phyloP scores from a whole-genome alignment of 805 yeast genomes.

The Candida fluviatilis region DNA sequence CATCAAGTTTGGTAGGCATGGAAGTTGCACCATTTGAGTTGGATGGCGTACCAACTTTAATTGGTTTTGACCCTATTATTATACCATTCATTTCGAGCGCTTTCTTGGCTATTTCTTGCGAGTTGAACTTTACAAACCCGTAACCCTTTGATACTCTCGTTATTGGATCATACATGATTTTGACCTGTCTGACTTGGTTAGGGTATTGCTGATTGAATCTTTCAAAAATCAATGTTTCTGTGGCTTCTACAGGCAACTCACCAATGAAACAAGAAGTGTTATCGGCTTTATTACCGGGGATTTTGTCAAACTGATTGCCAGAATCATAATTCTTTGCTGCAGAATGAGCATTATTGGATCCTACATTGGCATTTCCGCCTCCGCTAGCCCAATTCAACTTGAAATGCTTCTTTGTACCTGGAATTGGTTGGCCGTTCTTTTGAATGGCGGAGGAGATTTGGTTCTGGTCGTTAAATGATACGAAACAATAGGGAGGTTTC shows the following conservation, averaged over 20 bases:
- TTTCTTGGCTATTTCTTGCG: slow-evolving; percentile 62
- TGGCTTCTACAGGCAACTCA: slow-evolving; percentile 70
- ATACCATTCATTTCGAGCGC: slow-evolving; percentile 79
- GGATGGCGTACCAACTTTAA: slow-evolving; percentile 58
- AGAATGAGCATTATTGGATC: slow-evolving; percentile 10
- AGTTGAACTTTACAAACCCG: slow-evolving; percentile 80
- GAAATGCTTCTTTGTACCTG: slow-evolving; percentile 57
- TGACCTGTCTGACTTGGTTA: slow-evolving; percentile 65
- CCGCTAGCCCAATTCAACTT: slow-evolving; percentile 83
- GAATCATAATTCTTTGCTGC: not conserved
- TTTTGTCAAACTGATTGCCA: slow-evolving; percentile 4
- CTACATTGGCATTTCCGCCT: not conserved
- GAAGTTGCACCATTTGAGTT: slow-evolving; percentile 7
- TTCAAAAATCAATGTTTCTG: slow-evolving; percentile 61
- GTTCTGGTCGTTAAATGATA: slow-evolving; percentile 60
- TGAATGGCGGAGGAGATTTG: slow-evolving; percentile 64
- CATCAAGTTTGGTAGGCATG: slow-evolving; percentile 13
- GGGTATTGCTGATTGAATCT: slow-evolving; percentile 67
- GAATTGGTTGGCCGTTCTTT: slow-evolving; percentile 66
- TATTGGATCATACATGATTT: slow-evolving; percentile 69
- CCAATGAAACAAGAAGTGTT: slow-evolving; percentile 61
- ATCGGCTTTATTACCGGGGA: slow-evolving; percentile 3
- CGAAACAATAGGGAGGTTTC: slow-evolving; percentile 61
- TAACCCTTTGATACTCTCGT: slow-evolving; percentile 77
- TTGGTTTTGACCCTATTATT: slow-evolving; percentile 66